Evolutionary conservation across 2,329 filamentous ascomycete genomes (phyloP), one percentile per base, ranked within the genome.

Genomic region (Aspergillus pseudonomiae): DNA sequence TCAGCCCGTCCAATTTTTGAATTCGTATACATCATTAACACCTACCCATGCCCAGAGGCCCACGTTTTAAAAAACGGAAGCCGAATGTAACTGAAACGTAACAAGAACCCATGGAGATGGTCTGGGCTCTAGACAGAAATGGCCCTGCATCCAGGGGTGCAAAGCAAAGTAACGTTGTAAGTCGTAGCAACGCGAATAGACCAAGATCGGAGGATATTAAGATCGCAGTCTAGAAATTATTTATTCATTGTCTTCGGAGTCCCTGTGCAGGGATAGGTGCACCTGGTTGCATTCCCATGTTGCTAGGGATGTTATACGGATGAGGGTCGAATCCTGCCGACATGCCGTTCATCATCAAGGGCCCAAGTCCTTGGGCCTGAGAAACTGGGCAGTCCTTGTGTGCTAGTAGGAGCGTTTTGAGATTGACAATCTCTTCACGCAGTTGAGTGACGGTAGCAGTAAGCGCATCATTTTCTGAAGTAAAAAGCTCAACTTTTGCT

Each of bases 321-420:
- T 81, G 78, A 24, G 75, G 73, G 24, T 81, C 79, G 57, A 72
- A 78, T 53, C 79, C 79, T 57, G 78, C 68, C 21, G 72, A 67
- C 72, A 79, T 74, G 59, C 75, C 75, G 48, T 78, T 79, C 77
- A 80, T 79, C 70, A 78, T 75, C 39, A 80, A 71, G 21, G 77
- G 75, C 32, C 73, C 75, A 21, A 95, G 82, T 4, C 91, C 91
- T 77, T 97, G 94, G 53, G 92, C 89, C 75, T 96, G 92, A 3
- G 93, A 93, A 9, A 98, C 91, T 0, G 94, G 93, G 70, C 95
- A 98, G 76, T 98, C 94, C 76, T 98, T 98, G 79, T 99, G 95
- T 0, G 94, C 94, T 26, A 98, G 84, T 3, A 99, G 84, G 0
- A 98, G 83, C 0, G 94, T 97, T 83, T 97, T 98, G 48, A 99